These are phyloP conservation scores for Tillandsia leiboldiana DNA, from an alignment of 176 grass and related monocot species.

Conservation along the genomic window DNA sequence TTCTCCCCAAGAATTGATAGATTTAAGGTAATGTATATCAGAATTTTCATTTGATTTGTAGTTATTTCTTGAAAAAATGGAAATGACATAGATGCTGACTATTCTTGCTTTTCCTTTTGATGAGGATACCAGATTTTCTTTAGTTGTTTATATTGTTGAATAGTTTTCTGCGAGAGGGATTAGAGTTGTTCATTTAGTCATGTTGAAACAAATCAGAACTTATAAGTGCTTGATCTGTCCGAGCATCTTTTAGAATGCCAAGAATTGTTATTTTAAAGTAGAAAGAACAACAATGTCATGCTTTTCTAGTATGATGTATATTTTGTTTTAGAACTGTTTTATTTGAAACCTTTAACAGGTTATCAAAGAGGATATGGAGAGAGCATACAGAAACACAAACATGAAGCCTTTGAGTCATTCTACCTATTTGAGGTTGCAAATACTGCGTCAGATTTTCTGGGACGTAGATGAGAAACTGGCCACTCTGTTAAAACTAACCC, in stretches of 20 bases:
- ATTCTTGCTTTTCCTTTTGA: not conserved
- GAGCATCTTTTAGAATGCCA: too few relatives aligned
- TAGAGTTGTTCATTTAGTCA: too few relatives aligned
- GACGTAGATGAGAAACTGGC: constrained; percentile 65
- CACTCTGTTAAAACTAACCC: constrained; percentile 38
- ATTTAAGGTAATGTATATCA: constrained; percentile 61
- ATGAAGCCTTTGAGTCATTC: constrained; percentile 83
- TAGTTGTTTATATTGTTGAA: not conserved
- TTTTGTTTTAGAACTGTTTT: not conserved
- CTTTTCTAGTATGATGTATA: too few relatives aligned
- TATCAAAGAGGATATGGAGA: constrained; percentile 97
- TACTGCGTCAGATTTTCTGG: constrained; percentile 59
- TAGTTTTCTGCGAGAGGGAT: too few relatives aligned
- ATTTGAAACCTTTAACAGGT: constrained; percentile 40
- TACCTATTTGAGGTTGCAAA: constrained; percentile 67
- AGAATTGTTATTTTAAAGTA: too few relatives aligned
- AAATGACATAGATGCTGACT: not conserved
- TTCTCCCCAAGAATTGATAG: constrained; percentile 68
- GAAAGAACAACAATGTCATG: too few relatives aligned
- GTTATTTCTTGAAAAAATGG: not conserved
- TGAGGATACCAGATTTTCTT: not conserved
- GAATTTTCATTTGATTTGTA: not conserved
- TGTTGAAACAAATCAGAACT: too few relatives aligned
- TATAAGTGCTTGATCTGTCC: too few relatives aligned
- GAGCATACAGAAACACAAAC: constrained; percentile 75